phyloP scores from a whole-genome alignment of 768 basidiomycete genomes.

The Filobasidium wieringae region DNA sequence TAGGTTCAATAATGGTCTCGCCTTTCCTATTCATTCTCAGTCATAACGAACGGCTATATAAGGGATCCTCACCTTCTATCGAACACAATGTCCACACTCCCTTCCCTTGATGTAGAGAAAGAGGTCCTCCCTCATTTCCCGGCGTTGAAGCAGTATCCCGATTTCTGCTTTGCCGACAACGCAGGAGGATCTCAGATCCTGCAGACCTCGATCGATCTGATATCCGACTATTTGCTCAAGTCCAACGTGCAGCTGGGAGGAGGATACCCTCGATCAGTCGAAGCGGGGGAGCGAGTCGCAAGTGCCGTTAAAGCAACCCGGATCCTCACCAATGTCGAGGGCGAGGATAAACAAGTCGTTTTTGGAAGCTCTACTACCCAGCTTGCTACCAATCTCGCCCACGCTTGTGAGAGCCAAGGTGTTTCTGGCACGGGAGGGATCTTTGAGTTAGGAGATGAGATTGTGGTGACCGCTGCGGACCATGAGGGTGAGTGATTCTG shows the following conservation, averaged over 20 bases:
- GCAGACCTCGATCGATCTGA: constrained; percentile 48
- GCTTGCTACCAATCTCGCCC: constrained; percentile 5
- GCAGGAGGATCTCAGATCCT: constrained; percentile 61
- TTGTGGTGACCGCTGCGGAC: constrained; percentile 58
- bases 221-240: constrained; percentile 57
- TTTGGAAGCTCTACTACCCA: constrained; percentile 43
- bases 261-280: constrained; percentile 51
- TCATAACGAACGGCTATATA: too few species aligned
- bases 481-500: constrained; percentile 52
- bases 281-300: constrained; percentile 47
- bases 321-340: constrained; percentile 55
- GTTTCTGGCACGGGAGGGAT: neutral
- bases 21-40: too few species aligned
- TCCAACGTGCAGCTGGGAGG: constrained; percentile 64
- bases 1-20: too few species aligned
- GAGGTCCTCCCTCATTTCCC: constrained; percentile 51
- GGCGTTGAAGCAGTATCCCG: constrained; percentile 43
- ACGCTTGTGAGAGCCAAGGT: neutral
- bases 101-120: constrained; percentile 7
- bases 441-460: constrained; percentile 54
- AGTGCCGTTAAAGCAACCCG: constrained; percentile 48
- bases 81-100: neutral
- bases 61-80: too few species aligned
- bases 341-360: constrained; percentile 50
- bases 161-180: constrained; percentile 62